Evolutionary conservation across 2,329 filamentous ascomycete genomes (phyloP).

Genomic region (Clonostachys chloroleuca): DNA sequence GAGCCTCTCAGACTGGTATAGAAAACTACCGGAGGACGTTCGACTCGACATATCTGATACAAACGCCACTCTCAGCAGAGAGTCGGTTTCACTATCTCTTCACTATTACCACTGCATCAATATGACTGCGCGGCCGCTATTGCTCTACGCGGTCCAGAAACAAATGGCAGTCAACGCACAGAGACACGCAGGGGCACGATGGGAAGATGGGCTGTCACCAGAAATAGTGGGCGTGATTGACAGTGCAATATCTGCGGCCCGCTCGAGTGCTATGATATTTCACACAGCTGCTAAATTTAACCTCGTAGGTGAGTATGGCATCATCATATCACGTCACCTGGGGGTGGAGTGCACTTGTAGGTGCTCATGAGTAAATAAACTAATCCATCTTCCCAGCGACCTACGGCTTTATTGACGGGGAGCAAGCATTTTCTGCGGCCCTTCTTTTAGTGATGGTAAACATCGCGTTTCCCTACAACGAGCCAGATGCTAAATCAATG

Average conservation of each 20-base stretch:
- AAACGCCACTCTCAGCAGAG: background rate
- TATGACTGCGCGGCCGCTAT: constrained; percentile 48
- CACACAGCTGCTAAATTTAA: constrained; percentile 41
- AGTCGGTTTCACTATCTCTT: background rate
- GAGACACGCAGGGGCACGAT: background rate
- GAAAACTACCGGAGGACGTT: background rate
- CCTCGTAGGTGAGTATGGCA: constrained; percentile 34
- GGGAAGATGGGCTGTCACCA: constrained; percentile 30
- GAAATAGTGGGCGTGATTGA: constrained; percentile 46
- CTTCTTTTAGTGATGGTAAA: constrained; percentile 51
- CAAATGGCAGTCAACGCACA: constrained; percentile 26
- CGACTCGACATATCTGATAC: background rate
- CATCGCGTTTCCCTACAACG: constrained; percentile 41
- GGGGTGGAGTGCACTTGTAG: background rate
- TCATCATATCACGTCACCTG: background rate
- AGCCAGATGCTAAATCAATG: constrained; percentile 36
- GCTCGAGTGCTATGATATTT: constrained; percentile 13
- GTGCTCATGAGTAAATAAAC: background rate
- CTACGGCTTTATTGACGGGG: constrained; percentile 53
- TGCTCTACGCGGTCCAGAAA: constrained; percentile 48
- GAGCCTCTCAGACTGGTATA: background rate
- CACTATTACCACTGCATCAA: constrained; percentile 56
- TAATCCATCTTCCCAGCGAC: constrained; percentile 28
- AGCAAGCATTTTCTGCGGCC: constrained; percentile 49
- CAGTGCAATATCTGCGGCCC: constrained; percentile 41